phyloP scores from a whole-genome alignment of 108 stramenopile species.

The Fragilariopsis cylindrus region DNA sequence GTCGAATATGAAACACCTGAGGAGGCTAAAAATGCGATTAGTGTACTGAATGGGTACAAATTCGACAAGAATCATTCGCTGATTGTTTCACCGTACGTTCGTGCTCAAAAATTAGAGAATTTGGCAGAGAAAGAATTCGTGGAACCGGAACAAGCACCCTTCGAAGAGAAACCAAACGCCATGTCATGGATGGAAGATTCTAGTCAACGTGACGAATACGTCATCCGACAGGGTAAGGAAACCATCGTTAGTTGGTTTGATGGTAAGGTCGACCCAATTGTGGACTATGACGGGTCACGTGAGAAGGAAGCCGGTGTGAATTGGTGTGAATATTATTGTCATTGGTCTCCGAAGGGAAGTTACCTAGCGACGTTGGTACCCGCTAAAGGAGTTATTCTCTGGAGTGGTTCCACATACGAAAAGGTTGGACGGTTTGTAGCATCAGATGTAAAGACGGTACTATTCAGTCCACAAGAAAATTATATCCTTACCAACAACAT shows the following conservation, averaged over 20 bases:
- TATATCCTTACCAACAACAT: constrained; percentile 93
- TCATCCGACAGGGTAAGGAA: constrained; percentile 90
- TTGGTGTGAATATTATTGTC: constrained; percentile 95
- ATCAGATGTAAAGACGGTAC: constrained; percentile 78
- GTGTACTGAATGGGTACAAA: constrained; percentile 87
- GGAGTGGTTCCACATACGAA: constrained; percentile 91
- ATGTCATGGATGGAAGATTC: constrained; percentile 91
- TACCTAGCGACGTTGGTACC: constrained; percentile 94
- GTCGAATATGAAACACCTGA: constrained; percentile 87
- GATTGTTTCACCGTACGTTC: constrained; percentile 72
- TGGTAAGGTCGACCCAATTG: constrained; percentile 72
- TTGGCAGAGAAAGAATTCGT: constrained; percentile 67
- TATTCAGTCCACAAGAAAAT: constrained; percentile 85
- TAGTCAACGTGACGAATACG: constrained; percentile 91
- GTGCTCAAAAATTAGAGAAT: constrained; percentile 53
- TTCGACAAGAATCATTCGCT: constrained; percentile 93
- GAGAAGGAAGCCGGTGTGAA: constrained; percentile 92
- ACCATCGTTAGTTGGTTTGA: constrained; percentile 92
- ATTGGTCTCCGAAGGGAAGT: constrained; percentile 93
- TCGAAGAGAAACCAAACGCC: constrained; percentile 86
- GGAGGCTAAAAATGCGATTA: constrained; percentile 90
- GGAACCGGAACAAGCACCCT: constrained; percentile 78
- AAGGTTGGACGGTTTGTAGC: constrained; percentile 90
- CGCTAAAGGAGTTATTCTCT: constrained; percentile 90
- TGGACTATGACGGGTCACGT: constrained; percentile 94